Percentiles rank a stretch among this genome's conserved stretches.
Conservation (phyloP, 306 rosid genomes). For the Cicer judaicum region DNA sequence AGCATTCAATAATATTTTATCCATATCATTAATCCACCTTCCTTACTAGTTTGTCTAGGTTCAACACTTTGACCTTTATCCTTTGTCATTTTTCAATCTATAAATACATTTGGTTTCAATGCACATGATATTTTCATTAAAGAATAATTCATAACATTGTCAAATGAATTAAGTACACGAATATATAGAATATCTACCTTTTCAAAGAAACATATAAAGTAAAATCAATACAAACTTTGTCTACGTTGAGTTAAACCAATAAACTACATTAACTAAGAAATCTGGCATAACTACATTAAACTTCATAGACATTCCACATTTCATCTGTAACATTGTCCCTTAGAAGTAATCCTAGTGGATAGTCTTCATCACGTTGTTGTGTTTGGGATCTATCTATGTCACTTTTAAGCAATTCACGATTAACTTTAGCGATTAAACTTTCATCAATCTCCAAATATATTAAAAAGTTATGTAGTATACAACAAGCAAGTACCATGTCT, state of each 20-base stretch:
- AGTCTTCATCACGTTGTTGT: not conserved
- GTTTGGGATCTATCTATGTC: not conserved
- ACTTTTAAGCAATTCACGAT: not conserved
- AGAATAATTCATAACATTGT: not conserved
- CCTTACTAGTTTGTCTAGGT: not conserved
- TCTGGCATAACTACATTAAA: not conserved
- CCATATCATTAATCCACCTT: constrained; percentile 4
- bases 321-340: not conserved
- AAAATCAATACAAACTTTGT: not conserved
- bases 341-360: not conserved
- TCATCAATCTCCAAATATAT: not conserved
- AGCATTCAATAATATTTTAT: constrained; percentile 11
- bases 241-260: not conserved
- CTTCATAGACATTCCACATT: not conserved
- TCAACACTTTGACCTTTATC: not conserved
- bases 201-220: not conserved
- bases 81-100: constrained; percentile 6
- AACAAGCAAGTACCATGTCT: not conserved
- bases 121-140: not conserved
- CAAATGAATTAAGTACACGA: not conserved
- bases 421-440: not conserved
- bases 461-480: not conserved
- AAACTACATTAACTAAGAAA: too few species aligned
- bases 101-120: not conserved
- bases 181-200: not conserved